A percentile compares a stretch with the other conserved stretches of the same genome.
Evolutionary conservation across 495 filamentous ascomycete genomes (phyloP).

Genomic region (Tuber borchii): DNA sequence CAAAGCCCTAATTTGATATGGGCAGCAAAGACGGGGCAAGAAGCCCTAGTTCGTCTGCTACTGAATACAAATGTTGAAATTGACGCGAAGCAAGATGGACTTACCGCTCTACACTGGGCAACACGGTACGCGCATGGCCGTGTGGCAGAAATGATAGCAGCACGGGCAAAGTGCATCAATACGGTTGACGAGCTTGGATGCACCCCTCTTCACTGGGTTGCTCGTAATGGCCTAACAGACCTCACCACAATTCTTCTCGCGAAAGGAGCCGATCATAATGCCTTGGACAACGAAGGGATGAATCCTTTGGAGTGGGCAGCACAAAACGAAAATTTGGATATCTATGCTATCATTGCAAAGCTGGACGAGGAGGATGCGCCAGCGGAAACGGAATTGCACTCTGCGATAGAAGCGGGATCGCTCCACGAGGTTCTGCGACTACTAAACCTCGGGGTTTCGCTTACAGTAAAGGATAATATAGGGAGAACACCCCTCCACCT

Average conservation of each 20-base stretch:
- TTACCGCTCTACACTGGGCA: conserved; percentile 28
- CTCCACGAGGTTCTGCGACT: conserved; percentile 10
- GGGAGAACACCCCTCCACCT: conserved; percentile 35
- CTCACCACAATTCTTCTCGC: conserved; percentile 23
- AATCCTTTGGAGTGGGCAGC: conserved; percentile 20
- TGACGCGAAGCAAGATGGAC: conserved; percentile 10
- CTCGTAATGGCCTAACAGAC: conserved; percentile 20
- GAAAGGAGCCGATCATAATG: conserved; percentile 28
- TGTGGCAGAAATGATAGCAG: neutral
- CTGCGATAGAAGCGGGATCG: neutral
- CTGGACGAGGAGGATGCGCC: neutral
- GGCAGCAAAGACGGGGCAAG: conserved; percentile 24
- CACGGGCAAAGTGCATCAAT: neutral
- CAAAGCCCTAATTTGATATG: conserved; percentile 2
- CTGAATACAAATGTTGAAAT: conserved; percentile 14
- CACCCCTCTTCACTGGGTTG: conserved; percentile 27
- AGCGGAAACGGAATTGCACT: neutral
- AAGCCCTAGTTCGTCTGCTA: conserved; percentile 18
- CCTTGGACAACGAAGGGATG: conserved; percentile 9
- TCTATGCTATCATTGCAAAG: neutral
- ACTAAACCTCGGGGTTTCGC: conserved; percentile 20
- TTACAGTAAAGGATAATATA: conserved; percentile 15
- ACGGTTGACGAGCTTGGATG: conserved; percentile 1
- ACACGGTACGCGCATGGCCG: conserved; percentile 1
- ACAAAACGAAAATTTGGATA: conserved; percentile 3